Percentiles rank a stretch among this genome's conserved stretches.
Conservation (phyloP, 176 grass and related monocot species). For the Musa troglodytarum region DNA sequence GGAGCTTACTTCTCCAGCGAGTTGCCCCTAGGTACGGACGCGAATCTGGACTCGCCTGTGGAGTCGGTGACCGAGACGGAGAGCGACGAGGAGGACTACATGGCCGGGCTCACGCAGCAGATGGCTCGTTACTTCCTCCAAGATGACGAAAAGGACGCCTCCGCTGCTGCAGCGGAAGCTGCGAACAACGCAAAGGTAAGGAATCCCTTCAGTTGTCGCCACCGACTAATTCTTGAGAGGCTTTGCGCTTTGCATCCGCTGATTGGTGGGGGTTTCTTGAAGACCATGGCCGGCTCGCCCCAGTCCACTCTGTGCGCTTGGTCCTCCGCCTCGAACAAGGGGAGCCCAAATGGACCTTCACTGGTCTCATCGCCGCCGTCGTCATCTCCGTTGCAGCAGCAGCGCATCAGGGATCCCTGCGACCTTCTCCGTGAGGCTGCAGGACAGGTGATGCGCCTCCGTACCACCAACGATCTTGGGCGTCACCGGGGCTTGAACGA, state of each 20-base stretch:
- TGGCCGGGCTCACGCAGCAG: conserved; percentile 19
- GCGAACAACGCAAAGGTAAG: not conserved
- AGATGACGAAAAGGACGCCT: conserved; percentile 20
- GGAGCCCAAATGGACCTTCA: conserved; percentile 7
- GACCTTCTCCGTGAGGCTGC: conserved; percentile 17
- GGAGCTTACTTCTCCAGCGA: not conserved
- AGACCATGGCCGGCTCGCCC: conserved; percentile 18
- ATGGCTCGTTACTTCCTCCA: conserved; percentile 27
- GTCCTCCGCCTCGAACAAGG: conserved; percentile 8
- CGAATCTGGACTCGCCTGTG: conserved; percentile 1
- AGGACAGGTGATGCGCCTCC: conserved; percentile 21
- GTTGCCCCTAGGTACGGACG: not conserved
- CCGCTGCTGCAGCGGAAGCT: not conserved
- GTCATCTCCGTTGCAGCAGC: not conserved
- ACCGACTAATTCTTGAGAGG: not conserved
- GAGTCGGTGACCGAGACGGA: conserved; percentile 22
- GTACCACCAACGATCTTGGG: not conserved
- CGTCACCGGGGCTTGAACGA: not conserved
- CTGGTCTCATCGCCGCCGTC: conserved; percentile 4
- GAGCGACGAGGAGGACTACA: conserved; percentile 42
- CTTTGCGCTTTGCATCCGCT: not conserved
- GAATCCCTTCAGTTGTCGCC: too few relatives aligned
- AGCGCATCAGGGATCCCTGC: not conserved
- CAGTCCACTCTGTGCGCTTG: conserved; percentile 23
- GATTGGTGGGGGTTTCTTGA: not conserved